Evolutionary conservation across 2,329 filamentous ascomycete species (phyloP).

Genomic region (Gremmenia infestans): DNA sequence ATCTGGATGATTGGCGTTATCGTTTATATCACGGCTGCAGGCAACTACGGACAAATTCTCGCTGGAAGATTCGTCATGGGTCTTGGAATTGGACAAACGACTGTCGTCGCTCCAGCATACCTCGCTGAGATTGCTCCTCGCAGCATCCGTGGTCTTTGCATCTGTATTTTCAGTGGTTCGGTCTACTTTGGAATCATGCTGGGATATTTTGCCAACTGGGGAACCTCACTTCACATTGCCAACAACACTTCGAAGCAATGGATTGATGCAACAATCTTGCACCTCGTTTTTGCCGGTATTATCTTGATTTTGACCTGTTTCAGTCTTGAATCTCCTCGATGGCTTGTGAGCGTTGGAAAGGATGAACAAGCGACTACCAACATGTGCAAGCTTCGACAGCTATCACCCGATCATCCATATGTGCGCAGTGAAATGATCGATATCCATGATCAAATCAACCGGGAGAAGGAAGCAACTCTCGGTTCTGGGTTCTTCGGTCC

Average conservation of each 20-base stretch:
- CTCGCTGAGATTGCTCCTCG: conserved; percentile 25
- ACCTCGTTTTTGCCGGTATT: conserved; percentile 50
- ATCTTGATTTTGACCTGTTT: conserved; percentile 31
- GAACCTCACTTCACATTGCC: conserved; percentile 26
- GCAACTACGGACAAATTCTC: conserved; percentile 24
- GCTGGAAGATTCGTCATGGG: conserved; percentile 27
- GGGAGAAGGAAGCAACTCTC: conserved; percentile 43
- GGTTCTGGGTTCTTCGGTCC: conserved; percentile 38
- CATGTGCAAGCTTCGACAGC: conserved; percentile 39
- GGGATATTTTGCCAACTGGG: conserved; percentile 17
- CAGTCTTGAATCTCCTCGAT: conserved; percentile 50
- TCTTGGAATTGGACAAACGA: conserved; percentile 35
- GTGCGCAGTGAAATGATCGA: conserved; percentile 46
- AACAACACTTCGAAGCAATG: conserved; percentile 39
- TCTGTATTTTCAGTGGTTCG: conserved; percentile 21
- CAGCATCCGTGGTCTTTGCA: conserved; percentile 24
- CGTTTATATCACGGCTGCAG: conserved; percentile 32
- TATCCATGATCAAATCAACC: conserved; percentile 39
- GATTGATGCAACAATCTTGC: conserved; percentile 67
- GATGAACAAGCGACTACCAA: conserved; percentile 47
- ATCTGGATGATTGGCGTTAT: conserved; percentile 26
- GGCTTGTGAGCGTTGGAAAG: conserved; percentile 62
- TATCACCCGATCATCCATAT: conserved; percentile 38
- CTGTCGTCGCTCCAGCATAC: conserved; percentile 35
- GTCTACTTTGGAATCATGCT: conserved; percentile 25